Conservation (phyloP, 306 rosid genomes). For the Erythrophleum fordii region DNA sequence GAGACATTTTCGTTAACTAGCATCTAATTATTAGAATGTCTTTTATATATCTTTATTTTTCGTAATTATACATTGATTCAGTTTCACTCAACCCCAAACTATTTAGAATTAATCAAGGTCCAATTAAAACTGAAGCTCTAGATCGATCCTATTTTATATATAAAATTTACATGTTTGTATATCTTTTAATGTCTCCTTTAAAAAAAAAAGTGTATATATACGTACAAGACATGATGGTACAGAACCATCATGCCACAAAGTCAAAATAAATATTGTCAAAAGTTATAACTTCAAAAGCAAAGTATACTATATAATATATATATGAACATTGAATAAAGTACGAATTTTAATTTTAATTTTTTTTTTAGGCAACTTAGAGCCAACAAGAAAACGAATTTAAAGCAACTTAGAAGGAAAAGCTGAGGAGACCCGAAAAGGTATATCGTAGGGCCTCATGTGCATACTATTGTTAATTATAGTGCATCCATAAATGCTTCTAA, state of each 20-base stretch:
- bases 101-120: no score
- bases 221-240: conserved; percentile 4
- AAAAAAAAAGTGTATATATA: not conserved
- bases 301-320: not conserved
- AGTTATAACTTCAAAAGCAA: not conserved
- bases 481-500: conserved; percentile 23
- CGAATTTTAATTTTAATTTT: not conserved
- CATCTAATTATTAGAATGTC: not conserved
- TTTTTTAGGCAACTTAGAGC: not conserved
- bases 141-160: not conserved
- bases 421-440: conserved; percentile 28
- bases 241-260: not conserved
- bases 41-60: not conserved
- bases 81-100: not conserved
- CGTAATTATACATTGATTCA: not conserved
- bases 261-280: conserved; percentile 7
- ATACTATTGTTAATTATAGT: conserved; percentile 46
- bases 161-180: not conserved
- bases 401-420: conserved; percentile 28
- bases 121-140: no score
- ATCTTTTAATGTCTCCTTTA: not conserved
- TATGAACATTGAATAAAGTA: not conserved
- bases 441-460: conserved; percentile 39
- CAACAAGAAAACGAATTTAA: not conserved
- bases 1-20: not conserved